phyloP scores from a whole-genome alignment of 108 stramenopile species.

The Aurantiochytrium sp. region DNA sequence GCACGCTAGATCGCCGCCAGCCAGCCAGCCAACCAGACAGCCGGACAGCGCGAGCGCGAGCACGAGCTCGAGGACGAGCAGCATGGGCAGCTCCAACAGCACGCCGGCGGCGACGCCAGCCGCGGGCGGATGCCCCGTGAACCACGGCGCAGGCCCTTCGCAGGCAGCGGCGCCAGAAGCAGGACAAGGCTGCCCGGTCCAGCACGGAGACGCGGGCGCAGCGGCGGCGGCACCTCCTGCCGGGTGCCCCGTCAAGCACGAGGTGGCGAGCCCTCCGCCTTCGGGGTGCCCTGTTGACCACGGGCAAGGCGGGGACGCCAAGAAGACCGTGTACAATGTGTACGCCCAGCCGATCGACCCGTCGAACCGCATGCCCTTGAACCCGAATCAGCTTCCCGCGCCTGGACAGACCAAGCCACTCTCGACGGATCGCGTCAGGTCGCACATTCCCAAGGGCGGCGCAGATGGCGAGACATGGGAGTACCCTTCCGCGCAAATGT shows the following conservation, averaged over 20 bases:
- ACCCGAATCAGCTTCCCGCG: conserved; percentile 29
- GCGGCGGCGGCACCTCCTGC: not conserved
- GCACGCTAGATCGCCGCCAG: no score
- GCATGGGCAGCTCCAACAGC: not conserved
- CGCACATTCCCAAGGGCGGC: conserved; percentile 80
- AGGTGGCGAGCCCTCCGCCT: not conserved
- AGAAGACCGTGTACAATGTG: conserved; percentile 72
- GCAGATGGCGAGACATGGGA: conserved; percentile 67
- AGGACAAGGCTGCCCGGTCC: not conserved
- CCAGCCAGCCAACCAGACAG: no score
- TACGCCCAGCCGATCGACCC: conserved; percentile 94
- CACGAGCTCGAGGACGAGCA: not conserved
- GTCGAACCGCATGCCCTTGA: conserved; percentile 84
- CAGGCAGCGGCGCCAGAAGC: not conserved
- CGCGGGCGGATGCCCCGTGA: not conserved
- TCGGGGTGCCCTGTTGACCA: not conserved
- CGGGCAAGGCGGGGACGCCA: not conserved
- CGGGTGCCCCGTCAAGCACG: conserved; percentile 5
- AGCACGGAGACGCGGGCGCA: not conserved
- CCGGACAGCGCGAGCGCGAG: no score
- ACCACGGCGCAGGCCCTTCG: not conserved
- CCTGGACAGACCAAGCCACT: conserved; percentile 53
- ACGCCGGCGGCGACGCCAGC: not conserved
- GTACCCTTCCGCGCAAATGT: conserved; percentile 94
- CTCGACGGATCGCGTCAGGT: conserved; percentile 67